Conservation (phyloP, 768 basidiomycete species). For the Rubroboletus pulcherrimus region DNA sequence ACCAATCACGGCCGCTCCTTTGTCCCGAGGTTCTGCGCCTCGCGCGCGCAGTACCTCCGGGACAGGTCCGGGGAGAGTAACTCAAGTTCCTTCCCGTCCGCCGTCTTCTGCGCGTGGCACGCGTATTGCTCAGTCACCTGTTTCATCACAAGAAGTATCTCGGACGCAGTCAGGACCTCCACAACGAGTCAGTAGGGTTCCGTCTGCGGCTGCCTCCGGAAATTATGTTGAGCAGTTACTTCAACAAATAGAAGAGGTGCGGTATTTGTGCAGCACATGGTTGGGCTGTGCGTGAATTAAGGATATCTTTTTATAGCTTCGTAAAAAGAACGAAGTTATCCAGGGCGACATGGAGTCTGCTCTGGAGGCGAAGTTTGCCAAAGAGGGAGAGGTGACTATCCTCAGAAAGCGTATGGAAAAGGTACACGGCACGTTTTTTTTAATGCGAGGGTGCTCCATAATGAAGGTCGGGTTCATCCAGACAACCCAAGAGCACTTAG, state of each 20-base stretch:
- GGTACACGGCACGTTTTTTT: slow-evolving; percentile 33
- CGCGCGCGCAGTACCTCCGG: slow-evolving; percentile 9
- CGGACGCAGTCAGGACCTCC: slow-evolving; percentile 12
- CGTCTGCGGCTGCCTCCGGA: background rate
- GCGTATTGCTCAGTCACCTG: slow-evolving; percentile 9
- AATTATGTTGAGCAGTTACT: slow-evolving; percentile 19
- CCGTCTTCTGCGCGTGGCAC: slow-evolving; percentile 15
- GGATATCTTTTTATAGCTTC: slow-evolving; percentile 38
- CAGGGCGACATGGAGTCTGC: slow-evolving; percentile 46
- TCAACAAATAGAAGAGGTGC: slow-evolving; percentile 48
- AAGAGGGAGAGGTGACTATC: slow-evolving; percentile 69
- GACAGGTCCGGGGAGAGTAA: slow-evolving; percentile 7
- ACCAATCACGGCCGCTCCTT: slow-evolving; percentile 5
- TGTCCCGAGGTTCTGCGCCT: slow-evolving; percentile 13
- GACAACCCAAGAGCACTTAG: slow-evolving; percentile 56
- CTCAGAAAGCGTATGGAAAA: slow-evolving; percentile 66
- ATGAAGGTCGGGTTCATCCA: slow-evolving; percentile 21
- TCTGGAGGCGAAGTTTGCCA: slow-evolving; percentile 48
- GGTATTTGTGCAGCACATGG: slow-evolving; percentile 12
- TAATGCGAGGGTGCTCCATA: background rate
- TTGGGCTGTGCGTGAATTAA: slow-evolving; percentile 11
- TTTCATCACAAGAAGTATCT: slow-evolving; percentile 19
- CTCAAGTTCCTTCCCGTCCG: slow-evolving; percentile 9
- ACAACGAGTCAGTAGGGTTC: slow-evolving; percentile 6
- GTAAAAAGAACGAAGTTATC: slow-evolving; percentile 45